These are phyloP conservation scores for Phytophthora quininea DNA, from an alignment of 352 stramenopile species.

Conservation along the genomic window DNA sequence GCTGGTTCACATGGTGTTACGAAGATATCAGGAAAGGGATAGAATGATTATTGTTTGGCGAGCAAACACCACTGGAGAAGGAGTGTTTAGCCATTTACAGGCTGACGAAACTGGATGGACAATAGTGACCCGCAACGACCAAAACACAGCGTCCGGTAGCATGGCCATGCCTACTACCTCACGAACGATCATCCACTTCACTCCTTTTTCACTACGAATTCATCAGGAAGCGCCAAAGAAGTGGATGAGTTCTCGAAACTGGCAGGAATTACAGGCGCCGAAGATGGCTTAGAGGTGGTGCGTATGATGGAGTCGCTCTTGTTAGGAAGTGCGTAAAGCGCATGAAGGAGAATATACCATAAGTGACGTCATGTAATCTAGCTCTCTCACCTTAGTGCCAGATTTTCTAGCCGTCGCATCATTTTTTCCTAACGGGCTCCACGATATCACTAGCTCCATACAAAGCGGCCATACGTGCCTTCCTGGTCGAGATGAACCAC, in stretches of 20 bases:
- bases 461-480: too few relatives aligned
- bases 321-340: too few relatives aligned
- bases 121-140: slow-evolving; percentile 14
- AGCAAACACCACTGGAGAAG: slow-evolving; percentile 31
- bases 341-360: too few relatives aligned
- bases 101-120: slow-evolving; percentile 56
- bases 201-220: neutral
- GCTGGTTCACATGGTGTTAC: slow-evolving; percentile 16
- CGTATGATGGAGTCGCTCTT: slow-evolving; percentile 29
- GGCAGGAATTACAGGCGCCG: slow-evolving; percentile 2
- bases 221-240: neutral
- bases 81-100: slow-evolving; percentile 29
- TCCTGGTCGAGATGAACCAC: too few relatives aligned
- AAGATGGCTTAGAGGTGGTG: slow-evolving; percentile 10
- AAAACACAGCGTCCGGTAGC: neutral
- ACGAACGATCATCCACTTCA: slow-evolving; percentile 9
- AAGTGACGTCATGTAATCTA: too few relatives aligned
- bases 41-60: slow-evolving; percentile 54
- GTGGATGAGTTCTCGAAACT: slow-evolving; percentile 7
- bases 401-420: too few relatives aligned
- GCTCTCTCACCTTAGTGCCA: too few relatives aligned
- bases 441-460: too few relatives aligned
- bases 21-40: slow-evolving; percentile 33
- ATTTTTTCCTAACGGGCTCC: too few relatives aligned
- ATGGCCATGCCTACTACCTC: slow-evolving; percentile 8